Conservation (phyloP, 352 stramenopile species). For the Blastocystis sp. region DNA sequence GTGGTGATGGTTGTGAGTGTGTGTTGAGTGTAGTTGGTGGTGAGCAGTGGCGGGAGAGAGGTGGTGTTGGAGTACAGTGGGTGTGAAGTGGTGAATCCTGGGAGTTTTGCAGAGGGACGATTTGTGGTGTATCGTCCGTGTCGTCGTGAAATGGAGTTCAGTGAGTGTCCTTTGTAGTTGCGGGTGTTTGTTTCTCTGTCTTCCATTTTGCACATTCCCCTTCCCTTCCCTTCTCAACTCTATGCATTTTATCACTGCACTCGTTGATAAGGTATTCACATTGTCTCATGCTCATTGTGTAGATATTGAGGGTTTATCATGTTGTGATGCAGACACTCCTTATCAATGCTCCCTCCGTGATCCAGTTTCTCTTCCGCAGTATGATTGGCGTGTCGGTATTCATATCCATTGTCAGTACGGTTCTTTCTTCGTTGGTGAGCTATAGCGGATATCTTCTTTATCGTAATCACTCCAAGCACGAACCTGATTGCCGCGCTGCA, state of each 20-base stretch:
- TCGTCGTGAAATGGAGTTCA: neutral
- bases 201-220: no score
- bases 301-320: conserved; percentile 39
- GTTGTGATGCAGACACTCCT: conserved; percentile 27
- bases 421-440: neutral
- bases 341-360: conserved; percentile 48
- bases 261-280: neutral
- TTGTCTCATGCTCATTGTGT: neutral
- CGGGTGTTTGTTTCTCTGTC: no score
- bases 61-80: conserved; percentile 12
- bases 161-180: no score
- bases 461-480: neutral
- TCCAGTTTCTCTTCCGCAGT: conserved; percentile 56
- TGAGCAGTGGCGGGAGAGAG: neutral
- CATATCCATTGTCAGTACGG: conserved; percentile 10
- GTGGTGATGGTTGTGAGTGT: neutral
- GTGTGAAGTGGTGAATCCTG: neutral
- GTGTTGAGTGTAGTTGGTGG: neutral
- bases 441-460: conserved; percentile 49
- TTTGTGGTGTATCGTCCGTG: neutral
- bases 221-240: no score
- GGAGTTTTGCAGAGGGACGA: neutral
- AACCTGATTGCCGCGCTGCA: conserved; percentile 2
- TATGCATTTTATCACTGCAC: neutral
- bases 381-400: conserved; percentile 35